These are phyloP conservation scores for Fistulifera pelliculosa DNA, from an alignment of 108 stramenopile genomes.

Conservation along the genomic window DNA sequence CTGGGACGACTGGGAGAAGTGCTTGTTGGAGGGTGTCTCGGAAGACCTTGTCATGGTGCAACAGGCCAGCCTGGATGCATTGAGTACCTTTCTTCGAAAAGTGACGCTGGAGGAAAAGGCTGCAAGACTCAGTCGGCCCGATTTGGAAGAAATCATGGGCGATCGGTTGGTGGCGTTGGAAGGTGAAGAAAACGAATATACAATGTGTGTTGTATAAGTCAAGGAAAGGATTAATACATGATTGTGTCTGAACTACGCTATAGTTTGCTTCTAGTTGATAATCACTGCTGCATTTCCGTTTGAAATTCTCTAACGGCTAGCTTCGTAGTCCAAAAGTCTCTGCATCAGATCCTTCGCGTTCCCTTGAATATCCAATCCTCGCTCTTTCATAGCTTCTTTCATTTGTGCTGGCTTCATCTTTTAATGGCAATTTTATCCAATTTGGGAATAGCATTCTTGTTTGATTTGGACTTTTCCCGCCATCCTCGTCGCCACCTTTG, in stretches of 20 bases:
- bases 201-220: background rate
- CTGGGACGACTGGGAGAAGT: conserved; percentile 56
- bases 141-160: background rate
- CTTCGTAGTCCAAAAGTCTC: conserved; percentile 69
- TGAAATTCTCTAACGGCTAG: conserved; percentile 35
- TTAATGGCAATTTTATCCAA: conserved; percentile 80
- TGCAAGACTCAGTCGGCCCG: background rate
- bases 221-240: too few relatives aligned
- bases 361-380: conserved; percentile 77
- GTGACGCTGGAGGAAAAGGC: background rate
- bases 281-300: too few relatives aligned
- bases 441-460: conserved; percentile 48
- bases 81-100: background rate
- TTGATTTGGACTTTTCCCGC: conserved; percentile 45
- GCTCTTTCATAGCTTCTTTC: conserved; percentile 82
- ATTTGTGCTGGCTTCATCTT: conserved; percentile 86
- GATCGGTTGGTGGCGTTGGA: conserved; percentile 1
- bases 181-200: background rate
- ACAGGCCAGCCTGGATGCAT: background rate
- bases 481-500: conserved; percentile 27
- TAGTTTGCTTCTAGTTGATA: too few relatives aligned
- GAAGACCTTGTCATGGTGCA: background rate
- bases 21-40: background rate
- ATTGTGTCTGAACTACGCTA: too few relatives aligned
- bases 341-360: conserved; percentile 65